Percentiles rank a stretch among this genome's conserved stretches.
phyloP scores from a whole-genome alignment of 2,329 filamentous ascomycete genomes.

The Scedosporium minutisporum region DNA sequence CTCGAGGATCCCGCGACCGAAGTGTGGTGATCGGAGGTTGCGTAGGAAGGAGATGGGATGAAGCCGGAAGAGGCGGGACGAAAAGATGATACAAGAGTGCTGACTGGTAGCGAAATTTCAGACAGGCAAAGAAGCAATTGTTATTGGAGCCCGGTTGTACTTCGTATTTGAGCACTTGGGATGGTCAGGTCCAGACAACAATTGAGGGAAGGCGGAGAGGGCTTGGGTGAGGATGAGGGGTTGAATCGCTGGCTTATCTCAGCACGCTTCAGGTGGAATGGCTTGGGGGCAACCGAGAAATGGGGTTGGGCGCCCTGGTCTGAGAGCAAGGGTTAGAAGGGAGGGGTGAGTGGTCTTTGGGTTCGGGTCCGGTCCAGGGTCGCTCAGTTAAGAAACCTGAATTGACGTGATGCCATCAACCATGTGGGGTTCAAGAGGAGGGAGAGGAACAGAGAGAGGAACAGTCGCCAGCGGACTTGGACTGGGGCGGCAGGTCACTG shows the following conservation, averaged over 20 bases:
- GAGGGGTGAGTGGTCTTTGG: no score
- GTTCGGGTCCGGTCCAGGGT: background rate
- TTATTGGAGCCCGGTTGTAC: background rate
- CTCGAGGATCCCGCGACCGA: background rate
- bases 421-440: background rate
- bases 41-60: background rate
- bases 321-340: background rate
- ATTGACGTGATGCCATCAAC: background rate
- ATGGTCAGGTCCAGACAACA: background rate
- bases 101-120: background rate
- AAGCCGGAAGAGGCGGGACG: background rate
- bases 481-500: no score
- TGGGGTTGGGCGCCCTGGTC: background rate
- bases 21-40: background rate
- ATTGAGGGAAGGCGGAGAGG: background rate
- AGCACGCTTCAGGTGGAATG: background rate
- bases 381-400: background rate
- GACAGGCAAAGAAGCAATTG: background rate
- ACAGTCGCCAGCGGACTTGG: background rate
- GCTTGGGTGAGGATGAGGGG: slow-evolving; percentile 2
- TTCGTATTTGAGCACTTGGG: background rate
- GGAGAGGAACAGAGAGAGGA: background rate
- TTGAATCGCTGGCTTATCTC: slow-evolving; percentile 4
- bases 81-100: background rate
- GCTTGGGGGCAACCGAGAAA: background rate